A percentile compares a stretch with the other conserved stretches of the same genome.
Conservation (phyloP, 768 basidiomycete genomes). For the Boletus sp. region DNA sequence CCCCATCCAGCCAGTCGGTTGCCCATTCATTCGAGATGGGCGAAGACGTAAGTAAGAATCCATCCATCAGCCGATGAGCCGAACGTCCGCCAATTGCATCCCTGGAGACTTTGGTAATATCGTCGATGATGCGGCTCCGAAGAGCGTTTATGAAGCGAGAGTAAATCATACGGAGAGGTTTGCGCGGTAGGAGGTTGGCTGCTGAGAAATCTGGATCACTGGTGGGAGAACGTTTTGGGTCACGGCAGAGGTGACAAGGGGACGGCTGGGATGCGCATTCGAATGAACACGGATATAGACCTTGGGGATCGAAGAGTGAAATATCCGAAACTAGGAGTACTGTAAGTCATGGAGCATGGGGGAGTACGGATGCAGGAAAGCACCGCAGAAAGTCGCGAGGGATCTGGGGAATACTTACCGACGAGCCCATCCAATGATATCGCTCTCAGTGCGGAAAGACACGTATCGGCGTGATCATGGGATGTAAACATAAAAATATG, state of each 20-base stretch:
- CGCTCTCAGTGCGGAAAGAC: slow-evolving; percentile 32
- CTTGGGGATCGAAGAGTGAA: slow-evolving; percentile 44
- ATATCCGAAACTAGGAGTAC: slow-evolving; percentile 38
- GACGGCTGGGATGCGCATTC: slow-evolving; percentile 38
- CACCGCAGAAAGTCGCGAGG: background rate
- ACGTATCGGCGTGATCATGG: slow-evolving; percentile 28
- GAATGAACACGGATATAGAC: slow-evolving; percentile 53
- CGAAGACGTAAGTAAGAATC: slow-evolving; percentile 56
- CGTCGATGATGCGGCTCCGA: slow-evolving; percentile 49
- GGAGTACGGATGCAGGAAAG: slow-evolving; percentile 2
- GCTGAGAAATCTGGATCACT: slow-evolving; percentile 27
- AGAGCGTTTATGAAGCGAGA: slow-evolving; percentile 59
- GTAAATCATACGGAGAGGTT: slow-evolving; percentile 39
- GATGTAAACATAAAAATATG: slow-evolving; percentile 58
- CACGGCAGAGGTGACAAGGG: slow-evolving; percentile 40
- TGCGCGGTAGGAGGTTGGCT: slow-evolving; percentile 43
- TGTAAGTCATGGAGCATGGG: slow-evolving; percentile 7
- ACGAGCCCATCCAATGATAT: slow-evolving; percentile 49
- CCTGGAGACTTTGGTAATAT: slow-evolving; percentile 46
- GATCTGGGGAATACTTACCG: slow-evolving; percentile 38
- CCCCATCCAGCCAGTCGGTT: slow-evolving; percentile 57
- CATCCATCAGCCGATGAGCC: slow-evolving; percentile 52
- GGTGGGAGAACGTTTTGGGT: slow-evolving; percentile 14
- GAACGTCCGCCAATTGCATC: slow-evolving; percentile 29
- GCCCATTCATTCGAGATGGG: slow-evolving; percentile 56